Conservation (phyloP, 208 protist species). For the Leishmania arabica region DNA sequence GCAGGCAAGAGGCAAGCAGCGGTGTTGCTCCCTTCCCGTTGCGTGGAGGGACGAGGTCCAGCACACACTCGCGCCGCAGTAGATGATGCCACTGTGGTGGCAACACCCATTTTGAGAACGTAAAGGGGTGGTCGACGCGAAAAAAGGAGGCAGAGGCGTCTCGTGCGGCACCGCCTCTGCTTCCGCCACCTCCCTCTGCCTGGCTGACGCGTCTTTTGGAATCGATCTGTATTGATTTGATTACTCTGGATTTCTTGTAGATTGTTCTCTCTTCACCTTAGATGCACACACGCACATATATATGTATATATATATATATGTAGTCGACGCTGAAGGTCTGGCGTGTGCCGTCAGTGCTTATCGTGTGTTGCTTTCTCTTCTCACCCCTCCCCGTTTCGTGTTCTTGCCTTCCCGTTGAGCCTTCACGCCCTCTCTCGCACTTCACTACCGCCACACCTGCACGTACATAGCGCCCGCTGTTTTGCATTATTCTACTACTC, state of each 20-base stretch:
- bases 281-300: neutral
- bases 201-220: neutral
- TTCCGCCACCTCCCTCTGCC: too few species aligned
- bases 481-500: too few species aligned
- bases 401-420: neutral
- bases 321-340: neutral
- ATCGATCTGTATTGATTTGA: neutral
- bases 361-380: neutral
- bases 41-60: neutral
- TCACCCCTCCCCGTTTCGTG: neutral
- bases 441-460: neutral
- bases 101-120: neutral
- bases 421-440: neutral
- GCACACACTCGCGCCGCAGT: neutral
- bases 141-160: neutral
- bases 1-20: neutral
- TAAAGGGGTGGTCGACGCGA: neutral
- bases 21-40: neutral
- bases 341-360: too few species aligned
- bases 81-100: neutral
- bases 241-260: neutral
- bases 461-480: neutral
- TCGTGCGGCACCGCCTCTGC: neutral
- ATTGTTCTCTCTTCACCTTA: conserved; percentile 1
- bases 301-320: neutral